phyloP scores from a whole-genome alignment of 257 asterid species.

The Fraxinus anomala region DNA sequence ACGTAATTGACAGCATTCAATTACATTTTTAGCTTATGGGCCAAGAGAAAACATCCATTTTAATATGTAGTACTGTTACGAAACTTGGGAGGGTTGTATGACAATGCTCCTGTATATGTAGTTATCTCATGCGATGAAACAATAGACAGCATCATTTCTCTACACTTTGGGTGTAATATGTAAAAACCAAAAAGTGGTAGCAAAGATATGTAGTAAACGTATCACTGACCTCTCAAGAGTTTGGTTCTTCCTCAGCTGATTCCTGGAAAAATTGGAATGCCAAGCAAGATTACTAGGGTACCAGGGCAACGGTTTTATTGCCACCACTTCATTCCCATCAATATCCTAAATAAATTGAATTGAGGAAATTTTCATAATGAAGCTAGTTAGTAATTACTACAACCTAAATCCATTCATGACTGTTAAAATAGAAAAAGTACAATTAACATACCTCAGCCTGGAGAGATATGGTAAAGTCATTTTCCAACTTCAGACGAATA shows the following conservation, averaged over 20 bases:
- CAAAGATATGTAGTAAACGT: background rate
- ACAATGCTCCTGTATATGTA: background rate
- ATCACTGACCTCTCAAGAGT: conserved; percentile 68
- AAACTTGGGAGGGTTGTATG: background rate
- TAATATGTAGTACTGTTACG: background rate
- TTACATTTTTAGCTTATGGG: background rate
- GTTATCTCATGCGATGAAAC: background rate
- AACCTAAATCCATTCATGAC: conserved; percentile 12
- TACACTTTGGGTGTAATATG: too few species aligned
- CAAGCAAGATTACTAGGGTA: conserved; percentile 95
- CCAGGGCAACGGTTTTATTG: conserved; percentile 86
- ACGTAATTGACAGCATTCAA: background rate
- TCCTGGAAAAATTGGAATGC: conserved; percentile 94
- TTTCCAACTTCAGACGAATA: conserved; percentile 72
- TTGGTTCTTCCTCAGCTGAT: conserved; percentile 84
- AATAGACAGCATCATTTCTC: background rate
- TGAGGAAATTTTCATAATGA: conserved; percentile 12
- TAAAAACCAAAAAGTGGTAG: background rate
- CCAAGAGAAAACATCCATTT: background rate
- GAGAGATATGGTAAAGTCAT: conserved; percentile 75
- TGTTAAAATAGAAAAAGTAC: background rate
- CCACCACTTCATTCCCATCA: conserved; percentile 71
- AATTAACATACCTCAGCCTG: conserved; percentile 72
- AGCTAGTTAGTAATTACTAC: background rate
- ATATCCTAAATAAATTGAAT: conserved; percentile 47